phyloP scores from a whole-genome alignment of 1,139 yeast species.

The Kurtzmaniella quercitrusa region DNA sequence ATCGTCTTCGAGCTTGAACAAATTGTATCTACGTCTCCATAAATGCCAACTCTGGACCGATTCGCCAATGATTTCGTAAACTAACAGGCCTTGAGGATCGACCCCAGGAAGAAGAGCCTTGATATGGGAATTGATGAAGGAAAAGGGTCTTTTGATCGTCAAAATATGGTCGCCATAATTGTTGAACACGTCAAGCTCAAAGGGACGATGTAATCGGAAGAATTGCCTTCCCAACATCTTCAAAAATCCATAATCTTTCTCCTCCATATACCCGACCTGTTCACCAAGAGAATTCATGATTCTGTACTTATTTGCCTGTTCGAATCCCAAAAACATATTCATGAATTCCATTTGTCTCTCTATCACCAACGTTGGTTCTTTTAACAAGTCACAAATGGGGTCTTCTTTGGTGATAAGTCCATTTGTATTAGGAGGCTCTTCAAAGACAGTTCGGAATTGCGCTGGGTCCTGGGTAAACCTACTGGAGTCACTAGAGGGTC shows the following conservation, averaged over 20 bases:
- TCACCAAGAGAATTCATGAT: slow-evolving; percentile 72
- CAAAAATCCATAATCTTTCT: slow-evolving; percentile 67
- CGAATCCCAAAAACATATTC: slow-evolving; percentile 84
- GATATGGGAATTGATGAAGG: slow-evolving; percentile 84
- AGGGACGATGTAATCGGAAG: slow-evolving; percentile 80
- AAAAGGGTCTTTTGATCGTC: slow-evolving; percentile 76
- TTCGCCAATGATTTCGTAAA: slow-evolving; percentile 68
- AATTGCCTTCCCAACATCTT: slow-evolving; percentile 76
- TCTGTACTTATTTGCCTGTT: slow-evolving; percentile 79
- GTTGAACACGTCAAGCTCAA: slow-evolving; percentile 76
- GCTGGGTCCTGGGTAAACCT: slow-evolving; percentile 19
- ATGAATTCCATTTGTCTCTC: slow-evolving; percentile 85
- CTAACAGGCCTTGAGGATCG: slow-evolving; percentile 29
- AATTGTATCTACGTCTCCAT: slow-evolving; percentile 84
- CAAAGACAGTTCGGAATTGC: slow-evolving; percentile 26
- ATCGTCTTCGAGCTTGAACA: slow-evolving; percentile 55
- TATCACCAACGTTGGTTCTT: slow-evolving; percentile 79
- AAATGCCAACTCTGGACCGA: slow-evolving; percentile 90
- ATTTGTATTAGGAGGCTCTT: slow-evolving; percentile 36
- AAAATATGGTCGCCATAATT: slow-evolving; percentile 62
- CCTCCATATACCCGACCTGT: slow-evolving; percentile 76
- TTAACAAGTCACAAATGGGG: slow-evolving; percentile 52
- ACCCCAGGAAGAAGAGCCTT: slow-evolving; percentile 62
- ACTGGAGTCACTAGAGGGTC: slow-evolving; percentile 21
- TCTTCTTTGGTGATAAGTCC: slow-evolving; percentile 52